phyloP scores from a whole-genome alignment of 495 filamentous ascomycete species.

The Rusavskia elegans region DNA sequence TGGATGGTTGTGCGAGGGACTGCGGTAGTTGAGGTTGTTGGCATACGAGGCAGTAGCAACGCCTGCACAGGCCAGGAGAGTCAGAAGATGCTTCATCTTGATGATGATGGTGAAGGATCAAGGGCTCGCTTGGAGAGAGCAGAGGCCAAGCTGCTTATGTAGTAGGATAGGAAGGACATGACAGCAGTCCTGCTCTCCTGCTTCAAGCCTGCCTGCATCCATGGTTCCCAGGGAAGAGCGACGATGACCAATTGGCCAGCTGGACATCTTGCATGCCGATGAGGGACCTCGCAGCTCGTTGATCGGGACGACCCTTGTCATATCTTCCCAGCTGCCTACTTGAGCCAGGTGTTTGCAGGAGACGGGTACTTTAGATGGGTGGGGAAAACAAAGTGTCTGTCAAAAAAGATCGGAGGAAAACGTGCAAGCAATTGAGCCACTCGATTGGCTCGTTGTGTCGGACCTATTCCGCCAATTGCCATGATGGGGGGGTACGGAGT shows the following conservation, averaged over 20 bases:
- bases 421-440: neutral
- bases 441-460: neutral
- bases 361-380: too few species aligned
- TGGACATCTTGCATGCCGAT: neutral
- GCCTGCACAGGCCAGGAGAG: conserved; percentile 3
- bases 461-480: too few species aligned
- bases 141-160: neutral
- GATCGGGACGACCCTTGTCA: neutral
- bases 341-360: neutral
- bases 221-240: neutral
- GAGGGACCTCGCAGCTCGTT: neutral
- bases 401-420: neutral
- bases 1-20: conserved; percentile 43
- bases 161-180: neutral
- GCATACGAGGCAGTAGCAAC: conserved; percentile 11
- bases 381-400: neutral
- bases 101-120: neutral
- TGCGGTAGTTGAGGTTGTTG: conserved; percentile 40
- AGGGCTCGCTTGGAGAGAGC: neutral
- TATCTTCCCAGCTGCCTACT: neutral
- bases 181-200: neutral
- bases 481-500: too few species aligned
- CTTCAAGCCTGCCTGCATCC: neutral
- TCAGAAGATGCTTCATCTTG: conserved; percentile 9
- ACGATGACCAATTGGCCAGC: neutral